Evolutionary conservation across 148 eudicot species (phyloP), one percentile per base, ranked within the genome.

Genomic region (Gaultheria prostrata): DNA sequence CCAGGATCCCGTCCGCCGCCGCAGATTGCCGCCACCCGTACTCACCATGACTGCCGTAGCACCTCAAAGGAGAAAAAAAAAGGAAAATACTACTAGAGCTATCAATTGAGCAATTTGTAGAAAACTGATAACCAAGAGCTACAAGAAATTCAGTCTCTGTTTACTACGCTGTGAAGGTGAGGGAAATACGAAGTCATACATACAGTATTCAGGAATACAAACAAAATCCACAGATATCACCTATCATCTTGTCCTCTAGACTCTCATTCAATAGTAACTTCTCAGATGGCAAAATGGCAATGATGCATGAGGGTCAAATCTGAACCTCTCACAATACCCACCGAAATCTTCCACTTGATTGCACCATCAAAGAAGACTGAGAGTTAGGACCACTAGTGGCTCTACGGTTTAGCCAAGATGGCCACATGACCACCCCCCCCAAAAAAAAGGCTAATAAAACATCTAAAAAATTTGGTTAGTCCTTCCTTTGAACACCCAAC

Each of bases 31-130:
- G n/a, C n/a, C n/a, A n/a, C n/a, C n/a, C n/a, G n/a, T n/a, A n/a
- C n/a, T n/a, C n/a, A n/a, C n/a, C n/a, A n/a, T n/a, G n/a, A n/a
- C n/a, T n/a, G n/a, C n/a, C n/a, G n/a, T n/a, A n/a, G n/a, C n/a
- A n/a, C n/a, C n/a, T n/a, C n/a, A n/a, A n/a, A n/a, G n/a, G n/a
- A n/a, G n/a, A n/a, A n/a, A n/a, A n/a, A n/a, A n/a, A n/a, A n/a
- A n/a, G n/a, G n/a, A n/a, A n/a, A n/a, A 33, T 33, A 15, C 24
- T 71, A 71, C 35, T 71, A 15, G 46, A 35, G 24, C 76, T 17
- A 48, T 46, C 76, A 71, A 71, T 21, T 71, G 48, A 71, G 76
- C 46, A n/a, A 71, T 18, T 71, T 71, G 35, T 71, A 17, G 76
- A 46, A 32, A 35, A 20, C n/a, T 33, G 14, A 33, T 35, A 32